A percentile compares a stretch with the other conserved stretches of the same genome.
Evolutionary conservation across 2,329 filamentous ascomycete species (phyloP).

Genomic region (Chlorencoelia australis): DNA sequence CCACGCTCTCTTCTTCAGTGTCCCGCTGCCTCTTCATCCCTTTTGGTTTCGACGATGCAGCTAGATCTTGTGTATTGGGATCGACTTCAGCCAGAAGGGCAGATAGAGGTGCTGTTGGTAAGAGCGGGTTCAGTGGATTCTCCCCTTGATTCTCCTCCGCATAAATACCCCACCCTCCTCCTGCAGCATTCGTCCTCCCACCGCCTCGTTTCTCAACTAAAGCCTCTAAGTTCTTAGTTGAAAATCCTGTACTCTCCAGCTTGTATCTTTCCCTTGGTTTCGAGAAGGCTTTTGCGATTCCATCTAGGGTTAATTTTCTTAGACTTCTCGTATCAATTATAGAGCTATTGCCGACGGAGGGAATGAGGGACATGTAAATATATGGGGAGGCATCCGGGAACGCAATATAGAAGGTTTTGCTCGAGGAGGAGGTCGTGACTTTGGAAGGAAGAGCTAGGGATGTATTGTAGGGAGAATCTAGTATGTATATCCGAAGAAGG

Average conservation of each 20-base stretch:
- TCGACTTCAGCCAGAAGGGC: neutral
- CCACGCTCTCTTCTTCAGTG: slow-evolving; percentile 26
- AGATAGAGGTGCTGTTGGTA: slow-evolving; percentile 28
- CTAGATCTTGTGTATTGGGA: slow-evolving; percentile 13
- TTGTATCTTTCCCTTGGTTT: slow-evolving; percentile 62
- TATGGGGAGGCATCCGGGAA: slow-evolving; percentile 74
- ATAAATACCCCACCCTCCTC: slow-evolving; percentile 74
- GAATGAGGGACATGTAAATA: slow-evolving; percentile 59
- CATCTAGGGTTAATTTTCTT: slow-evolving; percentile 62
- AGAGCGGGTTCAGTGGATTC: slow-evolving; percentile 40
- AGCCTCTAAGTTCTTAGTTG: slow-evolving; percentile 60
- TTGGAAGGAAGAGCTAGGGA: slow-evolving; percentile 35
- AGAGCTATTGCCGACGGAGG: slow-evolving; percentile 39
- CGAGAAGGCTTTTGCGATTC: slow-evolving; percentile 74
- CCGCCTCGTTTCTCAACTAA: slow-evolving; percentile 60
- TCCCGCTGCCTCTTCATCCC: slow-evolving; percentile 22
- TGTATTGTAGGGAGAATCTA: slow-evolving; percentile 72
- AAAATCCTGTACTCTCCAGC: slow-evolving; percentile 56
- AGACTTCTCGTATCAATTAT: slow-evolving; percentile 49
- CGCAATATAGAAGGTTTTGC: slow-evolving; percentile 66
- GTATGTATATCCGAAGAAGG: slow-evolving; percentile 67
- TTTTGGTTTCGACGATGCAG: slow-evolving; percentile 9
- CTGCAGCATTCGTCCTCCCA: slow-evolving; percentile 59
- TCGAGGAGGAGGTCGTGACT: slow-evolving; percentile 29
- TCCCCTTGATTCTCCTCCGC: slow-evolving; percentile 43